Evolutionary conservation across 441 rosid species (phyloP), one percentile per base, ranked within the genome.

Genomic region (Geranium incanum): DNA sequence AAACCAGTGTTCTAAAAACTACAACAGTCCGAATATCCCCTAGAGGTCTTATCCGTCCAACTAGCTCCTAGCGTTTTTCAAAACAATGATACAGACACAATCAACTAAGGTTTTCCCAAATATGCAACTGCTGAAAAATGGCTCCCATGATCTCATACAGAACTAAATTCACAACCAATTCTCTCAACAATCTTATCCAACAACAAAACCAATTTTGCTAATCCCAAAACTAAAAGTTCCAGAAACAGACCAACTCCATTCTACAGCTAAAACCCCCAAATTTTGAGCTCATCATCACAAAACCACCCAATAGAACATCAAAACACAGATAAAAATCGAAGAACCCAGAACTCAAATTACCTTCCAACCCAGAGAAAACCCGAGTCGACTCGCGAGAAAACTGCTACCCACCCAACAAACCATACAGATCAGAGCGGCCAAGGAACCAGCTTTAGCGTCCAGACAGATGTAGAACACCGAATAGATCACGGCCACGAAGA

Each of bases 311-410:
- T 16, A 12, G 6, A 52, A 52, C n/a, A 52, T 15, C 60, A 21
- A 15, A n/a, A n/a, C n/a, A 6, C 60, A 62, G 59, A 36, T 11
- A 37, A 68, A 19, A 39, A 21, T 9, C 28, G 13, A 38, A 12
- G 41, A 68, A 41, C 12, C 33, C 52, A 39, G 0, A 39, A 66
- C 0, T 11, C 28, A 19, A 1, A 37, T 69, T 68, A 88, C 89
- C 88, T 88, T 88, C 91, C 89, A 85, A 75, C 88, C 80, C 60
- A 85, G 79, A 62, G 86, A 81, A 75, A 81, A 84, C 18, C 86
- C 89, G 8, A 88, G 87, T 67, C 76, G 74, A 39, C 65, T 36
- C 4, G 83, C 88, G 16, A 86, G 28, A 70, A 75, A 72, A 79
- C 84, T 74, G 71, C 83, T 76, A 36, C 78, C 75, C 1, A 83